Percentiles rank a stretch among this genome's conserved stretches.
Conservation (phyloP, 345 rosid species). For the Citrus mangshanensis region DNA sequence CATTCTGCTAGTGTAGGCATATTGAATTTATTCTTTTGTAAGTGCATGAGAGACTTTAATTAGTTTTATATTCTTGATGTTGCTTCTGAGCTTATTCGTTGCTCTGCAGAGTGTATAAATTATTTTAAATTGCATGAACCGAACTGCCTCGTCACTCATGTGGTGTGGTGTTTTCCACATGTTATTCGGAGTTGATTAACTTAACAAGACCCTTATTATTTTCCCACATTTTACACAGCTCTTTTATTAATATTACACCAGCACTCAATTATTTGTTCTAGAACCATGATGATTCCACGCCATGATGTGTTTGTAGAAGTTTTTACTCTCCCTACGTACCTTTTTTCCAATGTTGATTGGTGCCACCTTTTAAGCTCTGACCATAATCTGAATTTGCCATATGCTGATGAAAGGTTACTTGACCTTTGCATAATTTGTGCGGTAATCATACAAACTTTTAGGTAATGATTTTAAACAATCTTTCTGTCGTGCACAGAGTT, state of each 20-base stretch:
- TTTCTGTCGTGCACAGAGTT: neutral
- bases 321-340: no score
- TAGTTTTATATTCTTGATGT: neutral
- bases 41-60: neutral
- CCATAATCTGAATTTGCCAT: neutral
- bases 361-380: neutral
- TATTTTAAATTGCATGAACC: neutral
- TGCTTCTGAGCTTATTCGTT: neutral
- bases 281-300: neutral
- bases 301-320: neutral
- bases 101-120: neutral
- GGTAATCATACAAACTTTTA: neutral
- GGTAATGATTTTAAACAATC: neutral
- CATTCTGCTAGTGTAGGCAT: neutral
- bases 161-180: no score
- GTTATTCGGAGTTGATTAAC: neutral
- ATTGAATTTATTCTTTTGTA: conserved; percentile 15
- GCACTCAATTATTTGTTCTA: no score
- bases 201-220: no score
- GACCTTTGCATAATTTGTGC: neutral
- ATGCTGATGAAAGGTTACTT: neutral
- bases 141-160: neutral
- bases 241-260: no score
- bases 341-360: no score
- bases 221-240: no score